Percentiles rank a stretch among this genome's conserved stretches.
phyloP scores from a whole-genome alignment of 116 monocot species.

The Trichopus zeylanicus region DNA sequence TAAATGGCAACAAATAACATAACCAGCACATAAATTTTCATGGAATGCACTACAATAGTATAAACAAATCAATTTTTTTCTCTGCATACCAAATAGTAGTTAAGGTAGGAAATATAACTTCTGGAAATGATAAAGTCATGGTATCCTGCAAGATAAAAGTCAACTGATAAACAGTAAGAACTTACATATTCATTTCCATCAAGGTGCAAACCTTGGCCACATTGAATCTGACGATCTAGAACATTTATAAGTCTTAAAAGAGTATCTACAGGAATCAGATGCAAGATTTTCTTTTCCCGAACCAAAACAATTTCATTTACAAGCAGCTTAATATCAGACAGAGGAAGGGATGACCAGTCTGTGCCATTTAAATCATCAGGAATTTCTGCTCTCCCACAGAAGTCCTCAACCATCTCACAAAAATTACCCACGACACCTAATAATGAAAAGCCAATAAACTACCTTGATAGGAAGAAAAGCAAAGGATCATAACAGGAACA shows the following conservation, averaged over 20 bases:
- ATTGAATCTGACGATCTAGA: conserved; percentile 81
- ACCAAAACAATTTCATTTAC: conserved; percentile 66
- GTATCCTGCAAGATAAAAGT: background rate
- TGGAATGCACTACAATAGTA: too few relatives aligned
- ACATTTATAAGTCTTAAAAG: conserved; percentile 67
- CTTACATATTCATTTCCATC: conserved; percentile 76
- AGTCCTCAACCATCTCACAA: conserved; percentile 73
- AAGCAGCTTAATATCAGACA: conserved; percentile 61
- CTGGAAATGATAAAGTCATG: background rate
- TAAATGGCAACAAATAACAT: too few relatives aligned
- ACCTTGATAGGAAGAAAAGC: conserved; percentile 1
- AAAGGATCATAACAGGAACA: background rate
- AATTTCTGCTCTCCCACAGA: conserved; percentile 80
- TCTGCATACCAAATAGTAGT: background rate
- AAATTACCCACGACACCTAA: conserved; percentile 49
- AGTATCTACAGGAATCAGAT: conserved; percentile 62
- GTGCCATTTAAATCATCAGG: conserved; percentile 44
- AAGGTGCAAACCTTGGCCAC: conserved; percentile 72
- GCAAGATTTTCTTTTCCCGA: conserved; percentile 66
- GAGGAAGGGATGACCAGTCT: conserved; percentile 46
- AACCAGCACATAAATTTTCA: too few relatives aligned
- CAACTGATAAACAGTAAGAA: background rate
- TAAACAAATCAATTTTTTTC: background rate
- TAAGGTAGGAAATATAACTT: background rate
- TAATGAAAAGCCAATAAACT: conserved; percentile 7